phyloP scores from a whole-genome alignment of 495 filamentous ascomycete genomes.

The Aspergillus baeticus region DNA sequence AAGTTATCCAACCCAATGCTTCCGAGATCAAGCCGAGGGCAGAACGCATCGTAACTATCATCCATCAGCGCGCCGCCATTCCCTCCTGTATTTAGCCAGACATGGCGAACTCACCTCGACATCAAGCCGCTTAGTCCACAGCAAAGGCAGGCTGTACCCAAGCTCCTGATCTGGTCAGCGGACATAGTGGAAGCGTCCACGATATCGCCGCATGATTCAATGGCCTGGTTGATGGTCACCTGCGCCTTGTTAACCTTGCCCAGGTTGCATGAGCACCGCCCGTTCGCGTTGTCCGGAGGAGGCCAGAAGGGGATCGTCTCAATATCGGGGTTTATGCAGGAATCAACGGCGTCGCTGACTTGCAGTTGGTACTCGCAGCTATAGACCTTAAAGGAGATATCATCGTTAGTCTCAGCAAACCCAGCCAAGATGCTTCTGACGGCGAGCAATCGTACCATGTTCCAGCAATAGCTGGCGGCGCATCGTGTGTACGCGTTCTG shows the following conservation, averaged over 20 bases:
- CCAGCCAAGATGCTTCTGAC: too few relatives aligned
- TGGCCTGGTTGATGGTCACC: background rate
- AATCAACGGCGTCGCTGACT: background rate
- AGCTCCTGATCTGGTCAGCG: background rate
- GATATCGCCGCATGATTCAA: background rate
- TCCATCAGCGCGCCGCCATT: background rate
- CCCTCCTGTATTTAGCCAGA: too few relatives aligned
- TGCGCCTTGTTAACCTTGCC: background rate
- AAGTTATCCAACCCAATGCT: background rate
- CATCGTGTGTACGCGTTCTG: background rate
- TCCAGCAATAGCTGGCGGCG: conserved; percentile 3
- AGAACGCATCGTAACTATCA: background rate
- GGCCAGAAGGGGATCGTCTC: conserved; percentile 2
- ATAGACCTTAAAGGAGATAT: background rate
- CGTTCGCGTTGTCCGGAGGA: conserved; percentile 1
- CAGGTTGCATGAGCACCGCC: background rate
- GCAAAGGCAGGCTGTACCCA: background rate
- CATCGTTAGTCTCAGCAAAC: too few relatives aligned
- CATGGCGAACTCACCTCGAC: background rate
- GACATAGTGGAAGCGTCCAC: too few relatives aligned
- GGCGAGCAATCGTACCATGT: background rate
- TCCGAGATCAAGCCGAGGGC: background rate
- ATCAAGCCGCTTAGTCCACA: background rate
- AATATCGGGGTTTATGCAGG: background rate
- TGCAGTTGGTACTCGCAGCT: conserved; percentile 10